Conservation (phyloP, 108 stramenopile species). For the Craspedostauros australis region DNA sequence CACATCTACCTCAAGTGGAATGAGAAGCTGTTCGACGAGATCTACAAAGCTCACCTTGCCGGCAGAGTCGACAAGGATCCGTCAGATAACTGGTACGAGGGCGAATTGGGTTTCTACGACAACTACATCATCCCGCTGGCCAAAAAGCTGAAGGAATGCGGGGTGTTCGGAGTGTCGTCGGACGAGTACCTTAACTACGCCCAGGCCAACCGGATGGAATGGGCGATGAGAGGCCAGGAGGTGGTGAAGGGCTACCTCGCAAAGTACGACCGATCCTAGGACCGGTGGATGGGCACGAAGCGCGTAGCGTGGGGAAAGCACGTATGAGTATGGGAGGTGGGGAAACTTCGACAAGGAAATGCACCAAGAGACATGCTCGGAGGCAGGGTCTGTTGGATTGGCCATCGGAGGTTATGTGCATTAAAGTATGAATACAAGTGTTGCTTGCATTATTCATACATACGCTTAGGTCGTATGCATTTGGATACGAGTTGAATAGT, state of each 20-base stretch:
- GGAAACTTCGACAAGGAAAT: no score
- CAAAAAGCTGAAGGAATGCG: constrained; percentile 43
- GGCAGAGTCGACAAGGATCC: constrained; percentile 44
- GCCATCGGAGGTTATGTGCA: no score
- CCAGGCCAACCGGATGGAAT: constrained; percentile 29
- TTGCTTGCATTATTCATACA: no score
- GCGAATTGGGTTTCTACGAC: constrained; percentile 55
- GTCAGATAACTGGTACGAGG: constrained; percentile 45
- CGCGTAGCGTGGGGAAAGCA: no score
- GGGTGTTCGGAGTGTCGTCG: constrained; percentile 48
- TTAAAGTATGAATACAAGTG: no score
- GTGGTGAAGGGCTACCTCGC: constrained; percentile 13
- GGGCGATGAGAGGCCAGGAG: constrained; percentile 36
- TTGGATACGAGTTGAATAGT: no score
- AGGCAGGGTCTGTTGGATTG: no score
- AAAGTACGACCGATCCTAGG: no score
- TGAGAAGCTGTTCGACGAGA: constrained; percentile 42
- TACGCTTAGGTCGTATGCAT: no score
- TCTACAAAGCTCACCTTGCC: constrained; percentile 29
- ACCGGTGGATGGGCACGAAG: no score
- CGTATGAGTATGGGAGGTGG: no score
- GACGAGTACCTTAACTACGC: constrained; percentile 45
- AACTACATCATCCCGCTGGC: constrained; percentile 58
- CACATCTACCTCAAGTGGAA: constrained; percentile 57
- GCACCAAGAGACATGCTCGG: no score